These are phyloP conservation scores for Hypoxylon sp. DNA, from an alignment of 2,329 filamentous ascomycete genomes.

Conservation along the genomic window DNA sequence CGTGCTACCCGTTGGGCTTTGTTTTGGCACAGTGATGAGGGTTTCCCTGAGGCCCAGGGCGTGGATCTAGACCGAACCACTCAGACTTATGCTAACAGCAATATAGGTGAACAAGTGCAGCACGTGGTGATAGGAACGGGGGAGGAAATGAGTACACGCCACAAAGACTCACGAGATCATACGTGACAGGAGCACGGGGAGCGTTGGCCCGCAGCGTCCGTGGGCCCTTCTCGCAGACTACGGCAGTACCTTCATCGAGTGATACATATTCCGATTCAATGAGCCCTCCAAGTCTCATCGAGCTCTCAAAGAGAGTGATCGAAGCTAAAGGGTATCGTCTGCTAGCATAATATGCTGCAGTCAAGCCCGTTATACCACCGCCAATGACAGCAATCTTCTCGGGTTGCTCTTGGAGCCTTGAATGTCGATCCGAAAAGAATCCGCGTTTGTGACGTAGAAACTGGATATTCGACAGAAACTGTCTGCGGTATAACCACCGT, in stretches of 20 bases:
- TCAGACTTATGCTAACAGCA: background rate
- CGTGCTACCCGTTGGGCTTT: conserved; percentile 1
- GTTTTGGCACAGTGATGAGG: conserved; percentile 21
- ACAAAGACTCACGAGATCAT: conserved; percentile 29
- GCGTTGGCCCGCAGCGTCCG: conserved; percentile 32
- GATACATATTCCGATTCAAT: conserved; percentile 23
- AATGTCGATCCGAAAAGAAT: background rate
- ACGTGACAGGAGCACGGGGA: conserved; percentile 27
- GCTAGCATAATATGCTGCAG: conserved; percentile 27
- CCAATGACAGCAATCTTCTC: conserved; percentile 29
- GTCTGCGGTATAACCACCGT: background rate
- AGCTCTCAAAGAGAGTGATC: conserved; percentile 29
- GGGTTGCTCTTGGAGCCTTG: background rate
- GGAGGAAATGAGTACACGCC: background rate
- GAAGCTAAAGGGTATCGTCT: conserved; percentile 21
- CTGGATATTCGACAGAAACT: background rate
- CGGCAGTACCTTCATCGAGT: conserved; percentile 1
- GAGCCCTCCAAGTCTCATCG: conserved; percentile 18
- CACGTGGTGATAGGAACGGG: background rate
- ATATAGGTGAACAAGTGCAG: background rate
- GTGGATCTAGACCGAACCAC: conserved; percentile 19
- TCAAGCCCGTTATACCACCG: conserved; percentile 31
- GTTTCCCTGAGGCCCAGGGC: conserved; percentile 16
- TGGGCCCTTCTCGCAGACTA: conserved; percentile 28
- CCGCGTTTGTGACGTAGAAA: background rate